phyloP scores from a whole-genome alignment of 345 rosid genomes.

The Pistacia atlantica region DNA sequence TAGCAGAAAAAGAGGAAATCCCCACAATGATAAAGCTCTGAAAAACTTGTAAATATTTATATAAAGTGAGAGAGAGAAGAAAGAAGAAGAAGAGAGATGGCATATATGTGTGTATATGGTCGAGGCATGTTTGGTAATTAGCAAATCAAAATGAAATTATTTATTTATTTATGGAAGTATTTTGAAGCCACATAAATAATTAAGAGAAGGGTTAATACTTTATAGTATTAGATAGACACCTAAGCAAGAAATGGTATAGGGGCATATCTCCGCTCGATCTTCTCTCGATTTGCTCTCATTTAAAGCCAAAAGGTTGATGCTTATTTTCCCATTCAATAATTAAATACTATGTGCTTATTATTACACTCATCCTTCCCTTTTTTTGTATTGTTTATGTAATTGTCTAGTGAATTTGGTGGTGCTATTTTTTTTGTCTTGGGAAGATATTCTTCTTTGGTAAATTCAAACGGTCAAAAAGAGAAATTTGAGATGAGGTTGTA shows the following conservation, averaged over 20 bases:
- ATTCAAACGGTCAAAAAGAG: too few species aligned
- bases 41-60: neutral
- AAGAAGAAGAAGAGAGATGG: neutral
- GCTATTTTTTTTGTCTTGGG: too few species aligned
- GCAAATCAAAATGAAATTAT: neutral
- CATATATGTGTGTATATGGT: neutral
- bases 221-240: slow-evolving; percentile 9
- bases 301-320: slow-evolving; percentile 36
- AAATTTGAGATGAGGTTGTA: too few species aligned
- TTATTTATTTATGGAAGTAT: neutral
- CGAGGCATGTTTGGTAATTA: slow-evolving; percentile 9
- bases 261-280: slow-evolving; percentile 48
- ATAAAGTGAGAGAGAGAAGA: neutral
- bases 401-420: too few species aligned
- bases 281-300: slow-evolving; percentile 43
- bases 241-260: slow-evolving; percentile 23
- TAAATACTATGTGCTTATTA: too few species aligned
- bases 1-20: neutral
- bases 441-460: too few species aligned
- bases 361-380: too few species aligned
- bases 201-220: too few species aligned
- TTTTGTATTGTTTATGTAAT: too few species aligned
- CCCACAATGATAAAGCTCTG: neutral
- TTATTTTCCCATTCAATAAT: neutral
- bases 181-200: neutral